Percentiles rank a stretch among this genome's conserved stretches.
phyloP scores from a whole-genome alignment of 768 basidiomycete species.

The Boletus reticuloceps region DNA sequence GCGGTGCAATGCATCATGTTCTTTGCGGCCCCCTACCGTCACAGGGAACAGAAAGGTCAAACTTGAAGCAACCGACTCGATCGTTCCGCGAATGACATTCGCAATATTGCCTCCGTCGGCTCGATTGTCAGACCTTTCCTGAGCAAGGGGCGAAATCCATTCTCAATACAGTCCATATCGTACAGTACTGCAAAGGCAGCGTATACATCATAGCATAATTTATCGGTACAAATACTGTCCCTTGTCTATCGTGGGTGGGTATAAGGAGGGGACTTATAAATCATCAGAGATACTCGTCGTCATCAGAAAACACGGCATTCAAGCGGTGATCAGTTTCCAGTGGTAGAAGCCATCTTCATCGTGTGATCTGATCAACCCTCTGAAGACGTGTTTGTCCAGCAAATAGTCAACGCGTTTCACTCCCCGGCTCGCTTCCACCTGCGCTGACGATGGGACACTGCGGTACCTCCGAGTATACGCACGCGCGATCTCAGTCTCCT shows the following conservation, averaged over 20 bases:
- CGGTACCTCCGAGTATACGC: conserved; percentile 37
- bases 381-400: conserved; percentile 34
- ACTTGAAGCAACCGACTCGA: too few relatives aligned
- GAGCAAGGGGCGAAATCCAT: neutral
- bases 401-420: conserved; percentile 42
- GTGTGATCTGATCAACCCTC: conserved; percentile 32
- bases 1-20: neutral
- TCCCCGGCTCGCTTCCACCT: conserved; percentile 35
- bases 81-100: neutral
- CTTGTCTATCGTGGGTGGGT: neutral
- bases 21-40: too few relatives aligned
- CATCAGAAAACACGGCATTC: neutral
- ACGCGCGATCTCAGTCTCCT: conserved; percentile 32
- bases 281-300: neutral
- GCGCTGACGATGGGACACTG: conserved; percentile 28
- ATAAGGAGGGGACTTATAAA: neutral
- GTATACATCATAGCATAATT: conserved; percentile 1
- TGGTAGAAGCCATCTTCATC: conserved; percentile 31
- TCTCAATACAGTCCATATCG: neutral
- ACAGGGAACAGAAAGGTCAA: neutral
- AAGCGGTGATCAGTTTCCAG: conserved; percentile 28
- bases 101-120: neutral
- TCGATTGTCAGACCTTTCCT: neutral
- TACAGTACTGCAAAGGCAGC: neutral
- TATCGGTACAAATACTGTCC: neutral